Evolutionary conservation across 1,284 basidiomycete species (phyloP).

Genomic region (Tylopilus sp.): DNA sequence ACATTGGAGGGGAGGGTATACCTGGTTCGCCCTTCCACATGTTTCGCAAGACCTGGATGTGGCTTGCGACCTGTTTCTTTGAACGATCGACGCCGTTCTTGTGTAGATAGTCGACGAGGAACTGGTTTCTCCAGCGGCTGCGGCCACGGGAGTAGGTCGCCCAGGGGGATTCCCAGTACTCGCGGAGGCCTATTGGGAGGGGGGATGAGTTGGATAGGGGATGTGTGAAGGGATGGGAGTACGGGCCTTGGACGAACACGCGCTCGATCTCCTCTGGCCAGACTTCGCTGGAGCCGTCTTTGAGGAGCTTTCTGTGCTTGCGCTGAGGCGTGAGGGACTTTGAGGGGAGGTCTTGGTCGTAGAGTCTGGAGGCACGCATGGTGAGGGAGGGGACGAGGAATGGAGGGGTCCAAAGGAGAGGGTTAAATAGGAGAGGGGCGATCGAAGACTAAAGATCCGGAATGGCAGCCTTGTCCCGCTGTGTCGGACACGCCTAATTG

Average conservation of each 20-base stretch:
- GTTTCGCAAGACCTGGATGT: conserved; percentile 76
- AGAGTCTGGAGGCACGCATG: conserved; percentile 30
- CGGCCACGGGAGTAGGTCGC: conserved; percentile 72
- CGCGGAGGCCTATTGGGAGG: conserved; percentile 56
- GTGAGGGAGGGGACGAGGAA: conserved; percentile 26
- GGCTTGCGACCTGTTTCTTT: conserved; percentile 81
- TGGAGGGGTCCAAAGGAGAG: conserved; percentile 5
- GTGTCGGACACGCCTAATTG: conserved; percentile 38
- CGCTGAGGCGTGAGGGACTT: conserved; percentile 68
- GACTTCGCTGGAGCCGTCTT: conserved; percentile 75
- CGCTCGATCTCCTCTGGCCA: conserved; percentile 75
- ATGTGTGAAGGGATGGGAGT: background rate
- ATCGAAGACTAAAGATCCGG: conserved; percentile 42
- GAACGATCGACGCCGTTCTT: conserved; percentile 62
- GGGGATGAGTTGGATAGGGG: background rate
- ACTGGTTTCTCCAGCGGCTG: conserved; percentile 77
- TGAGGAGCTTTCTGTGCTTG: conserved; percentile 78
- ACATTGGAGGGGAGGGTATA: conserved; percentile 28
- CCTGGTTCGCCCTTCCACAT: conserved; percentile 82
- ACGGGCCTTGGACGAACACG: conserved; percentile 68
- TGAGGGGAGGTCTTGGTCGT: conserved; percentile 30
- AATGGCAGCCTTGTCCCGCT: conserved; percentile 37
- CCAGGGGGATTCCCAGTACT: conserved; percentile 76
- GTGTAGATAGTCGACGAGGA: conserved; percentile 71
- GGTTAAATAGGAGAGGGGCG: conserved; percentile 25